phyloP scores from a whole-genome alignment of 1,284 basidiomycete genomes.

The Ceratobasidium sp. region DNA sequence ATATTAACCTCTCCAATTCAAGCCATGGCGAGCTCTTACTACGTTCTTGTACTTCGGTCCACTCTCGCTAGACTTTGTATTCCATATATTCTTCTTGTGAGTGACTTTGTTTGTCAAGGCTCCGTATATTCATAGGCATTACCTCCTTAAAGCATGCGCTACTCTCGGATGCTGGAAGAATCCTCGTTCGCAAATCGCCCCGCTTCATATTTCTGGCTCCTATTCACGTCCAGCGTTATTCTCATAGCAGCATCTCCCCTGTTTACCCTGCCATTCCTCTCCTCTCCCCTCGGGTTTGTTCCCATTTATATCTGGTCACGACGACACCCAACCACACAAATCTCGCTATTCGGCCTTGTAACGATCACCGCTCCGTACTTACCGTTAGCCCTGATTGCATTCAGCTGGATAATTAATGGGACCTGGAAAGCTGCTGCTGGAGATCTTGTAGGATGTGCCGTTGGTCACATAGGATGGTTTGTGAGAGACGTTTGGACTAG shows the following conservation, averaged over 20 bases:
- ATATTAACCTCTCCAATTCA: slow-evolving; percentile 44
- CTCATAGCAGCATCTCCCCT: slow-evolving; percentile 86
- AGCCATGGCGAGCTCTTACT: slow-evolving; percentile 92
- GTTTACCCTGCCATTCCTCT: slow-evolving; percentile 91
- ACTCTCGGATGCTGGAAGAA: slow-evolving; percentile 95
- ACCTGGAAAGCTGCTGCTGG: slow-evolving; percentile 88
- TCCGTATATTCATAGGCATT: background rate
- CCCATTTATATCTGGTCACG: slow-evolving; percentile 98
- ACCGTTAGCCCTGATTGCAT: slow-evolving; percentile 88
- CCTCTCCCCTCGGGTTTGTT: slow-evolving; percentile 89
- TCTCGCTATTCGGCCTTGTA: slow-evolving; percentile 94
- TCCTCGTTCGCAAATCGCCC: slow-evolving; percentile 91
- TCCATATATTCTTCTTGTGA: slow-evolving; percentile 98
- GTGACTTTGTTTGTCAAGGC: slow-evolving; percentile 57
- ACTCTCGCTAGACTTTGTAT: slow-evolving; percentile 93
- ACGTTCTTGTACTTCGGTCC: slow-evolving; percentile 97
- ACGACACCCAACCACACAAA: slow-evolving; percentile 92
- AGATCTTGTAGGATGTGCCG: slow-evolving; percentile 89
- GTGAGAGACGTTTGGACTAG: slow-evolving; percentile 94
- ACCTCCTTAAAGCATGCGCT: slow-evolving; percentile 81
- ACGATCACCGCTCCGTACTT: slow-evolving; percentile 97
- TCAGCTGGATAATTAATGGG: slow-evolving; percentile 93
- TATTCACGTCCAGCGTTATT: slow-evolving; percentile 84
- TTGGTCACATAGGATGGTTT: slow-evolving; percentile 95
- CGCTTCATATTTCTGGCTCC: slow-evolving; percentile 95